Conservation (phyloP, 306 rosid species). For the Rosa chinensis region DNA sequence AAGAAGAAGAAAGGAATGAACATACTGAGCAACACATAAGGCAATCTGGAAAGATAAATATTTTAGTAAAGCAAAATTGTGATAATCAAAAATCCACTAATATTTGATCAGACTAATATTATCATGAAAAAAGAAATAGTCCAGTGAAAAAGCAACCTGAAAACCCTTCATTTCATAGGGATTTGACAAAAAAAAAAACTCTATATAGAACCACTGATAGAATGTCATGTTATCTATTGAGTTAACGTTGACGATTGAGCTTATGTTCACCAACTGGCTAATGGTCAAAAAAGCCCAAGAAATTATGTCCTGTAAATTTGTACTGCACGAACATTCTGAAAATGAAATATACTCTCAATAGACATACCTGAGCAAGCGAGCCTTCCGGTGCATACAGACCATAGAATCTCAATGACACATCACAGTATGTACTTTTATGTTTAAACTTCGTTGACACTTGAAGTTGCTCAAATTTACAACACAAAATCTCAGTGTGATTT, state of each 20-base stretch:
- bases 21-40: conserved; percentile 21
- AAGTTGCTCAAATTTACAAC: conserved; percentile 91
- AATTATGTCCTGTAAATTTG: background rate
- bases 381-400: conserved; percentile 96
- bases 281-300: background rate
- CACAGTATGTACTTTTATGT: conserved; percentile 82
- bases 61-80: background rate
- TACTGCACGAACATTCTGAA: background rate
- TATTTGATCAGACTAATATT: background rate
- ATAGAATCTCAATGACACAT: conserved; percentile 73
- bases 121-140: background rate
- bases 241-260: background rate
- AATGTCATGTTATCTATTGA: background rate
- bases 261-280: background rate
- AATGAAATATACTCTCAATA: background rate
- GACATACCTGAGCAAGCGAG: conserved; percentile 90
- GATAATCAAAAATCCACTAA: conserved; percentile 8
- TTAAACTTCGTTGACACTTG: conserved; percentile 80
- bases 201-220: background rate
- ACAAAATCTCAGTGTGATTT: conserved; percentile 76
- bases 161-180: background rate
- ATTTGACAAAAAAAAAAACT: no score
- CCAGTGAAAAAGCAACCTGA: background rate
- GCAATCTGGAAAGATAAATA: background rate
- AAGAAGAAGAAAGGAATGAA: conserved; percentile 21